phyloP scores from a whole-genome alignment of 495 filamentous ascomycete species.

The Aspergillus funiculosus region DNA sequence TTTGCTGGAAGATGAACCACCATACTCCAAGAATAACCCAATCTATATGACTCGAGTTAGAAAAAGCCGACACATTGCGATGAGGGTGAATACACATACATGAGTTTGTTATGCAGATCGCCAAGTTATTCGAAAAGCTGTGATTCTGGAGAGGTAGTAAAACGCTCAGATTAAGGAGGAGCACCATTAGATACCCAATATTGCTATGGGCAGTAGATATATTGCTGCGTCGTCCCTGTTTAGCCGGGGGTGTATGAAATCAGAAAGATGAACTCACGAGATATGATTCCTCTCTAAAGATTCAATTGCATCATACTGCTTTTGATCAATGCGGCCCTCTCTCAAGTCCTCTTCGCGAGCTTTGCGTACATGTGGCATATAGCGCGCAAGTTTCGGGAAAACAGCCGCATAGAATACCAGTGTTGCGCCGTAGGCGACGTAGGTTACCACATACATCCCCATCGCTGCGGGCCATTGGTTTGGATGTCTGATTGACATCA shows the following conservation, averaged over 20 bases:
- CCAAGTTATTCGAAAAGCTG: conserved; percentile 41
- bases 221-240: conserved; percentile 22
- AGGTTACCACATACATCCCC: conserved; percentile 44
- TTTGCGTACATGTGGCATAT: conserved; percentile 44
- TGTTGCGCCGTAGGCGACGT: conserved; percentile 44
- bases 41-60: too few species aligned
- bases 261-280: conserved; percentile 24
- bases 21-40: conserved; percentile 47
- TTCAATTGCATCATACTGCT: conserved; percentile 44
- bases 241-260: too few species aligned
- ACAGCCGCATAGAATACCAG: conserved; percentile 47
- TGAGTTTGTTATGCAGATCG: conserved; percentile 44
- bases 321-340: conserved; percentile 36
- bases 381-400: conserved; percentile 43
- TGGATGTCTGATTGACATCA: conserved; percentile 39
- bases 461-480: conserved; percentile 46
- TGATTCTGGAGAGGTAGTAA: conserved; percentile 39
- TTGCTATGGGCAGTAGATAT: conserved; percentile 48
- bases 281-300: conserved; percentile 46
- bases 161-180: conserved; percentile 43
- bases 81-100: conserved; percentile 18
- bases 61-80: not conserved
- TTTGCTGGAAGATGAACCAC: conserved; percentile 50
- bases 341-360: conserved; percentile 42
- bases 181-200: conserved; percentile 42